Evolutionary conservation across 139 green algal genomes (phyloP).

Genomic region (Asterochloris erici): DNA sequence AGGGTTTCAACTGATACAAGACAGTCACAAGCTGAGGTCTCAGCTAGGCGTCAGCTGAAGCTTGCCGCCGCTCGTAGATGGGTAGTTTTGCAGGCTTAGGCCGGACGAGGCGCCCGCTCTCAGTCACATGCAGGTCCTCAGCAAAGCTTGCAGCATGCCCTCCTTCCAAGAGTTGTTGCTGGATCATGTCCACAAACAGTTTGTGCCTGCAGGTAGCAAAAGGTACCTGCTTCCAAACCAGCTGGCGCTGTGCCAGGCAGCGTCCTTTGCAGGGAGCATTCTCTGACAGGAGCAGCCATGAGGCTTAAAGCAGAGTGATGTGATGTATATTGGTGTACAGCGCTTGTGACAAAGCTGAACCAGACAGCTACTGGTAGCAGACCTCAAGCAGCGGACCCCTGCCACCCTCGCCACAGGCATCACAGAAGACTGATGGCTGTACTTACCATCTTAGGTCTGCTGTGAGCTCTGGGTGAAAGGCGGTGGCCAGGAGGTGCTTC

Average conservation of each 20-base stretch:
- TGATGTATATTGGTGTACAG: background rate
- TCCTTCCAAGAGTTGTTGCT: slow-evolving; percentile 14
- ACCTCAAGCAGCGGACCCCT: background rate
- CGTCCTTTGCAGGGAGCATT: background rate
- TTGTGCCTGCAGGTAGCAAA: slow-evolving; percentile 69
- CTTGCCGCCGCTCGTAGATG: background rate
- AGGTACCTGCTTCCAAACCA: background rate
- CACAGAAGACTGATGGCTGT: background rate
- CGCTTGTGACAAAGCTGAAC: background rate
- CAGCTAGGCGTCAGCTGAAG: no score
- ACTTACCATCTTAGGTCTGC: slow-evolving; percentile 79
- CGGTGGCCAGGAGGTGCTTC: slow-evolving; percentile 83
- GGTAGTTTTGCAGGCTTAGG: slow-evolving; percentile 10
- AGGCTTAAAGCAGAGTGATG: background rate
- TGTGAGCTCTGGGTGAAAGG: slow-evolving; percentile 98
- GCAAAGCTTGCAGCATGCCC: background rate
- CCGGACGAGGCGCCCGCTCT: background rate
- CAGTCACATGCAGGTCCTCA: background rate
- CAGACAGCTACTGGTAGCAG: background rate
- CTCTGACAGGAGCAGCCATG: background rate
- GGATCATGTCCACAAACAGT: slow-evolving; percentile 85
- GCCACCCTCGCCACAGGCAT: background rate
- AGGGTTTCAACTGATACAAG: no score
- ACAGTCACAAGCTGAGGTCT: no score
- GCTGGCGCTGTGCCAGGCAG: no score